These are phyloP conservation scores for Barnettozyma hawaiiensis DNA, from an alignment of 1,139 yeast species.

Conservation along the genomic window DNA sequence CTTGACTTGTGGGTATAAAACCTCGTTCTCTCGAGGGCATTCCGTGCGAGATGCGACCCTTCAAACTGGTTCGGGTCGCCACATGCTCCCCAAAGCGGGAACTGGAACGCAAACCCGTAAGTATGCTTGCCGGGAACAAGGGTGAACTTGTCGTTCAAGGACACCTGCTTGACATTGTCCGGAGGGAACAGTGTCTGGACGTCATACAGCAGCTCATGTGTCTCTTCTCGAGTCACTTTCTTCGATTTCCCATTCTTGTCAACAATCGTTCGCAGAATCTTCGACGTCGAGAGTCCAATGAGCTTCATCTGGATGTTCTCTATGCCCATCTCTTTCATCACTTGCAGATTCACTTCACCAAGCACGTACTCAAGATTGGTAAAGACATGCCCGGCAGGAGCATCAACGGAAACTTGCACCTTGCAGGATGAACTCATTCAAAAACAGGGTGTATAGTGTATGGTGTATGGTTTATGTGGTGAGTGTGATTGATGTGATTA, in stretches of 20 bases:
- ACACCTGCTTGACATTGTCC: slow-evolving; percentile 42
- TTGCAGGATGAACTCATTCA: slow-evolving; percentile 5
- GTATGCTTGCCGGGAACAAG: slow-evolving; percentile 54
- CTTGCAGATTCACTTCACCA: slow-evolving; percentile 15
- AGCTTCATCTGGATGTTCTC: slow-evolving; percentile 52
- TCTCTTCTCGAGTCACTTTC: slow-evolving; percentile 17
- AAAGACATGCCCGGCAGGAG: not conserved
- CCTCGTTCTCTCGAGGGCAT: slow-evolving; percentile 16
- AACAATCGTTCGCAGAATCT: slow-evolving; percentile 11
- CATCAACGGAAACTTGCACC: not conserved
- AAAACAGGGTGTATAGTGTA: too few relatives aligned
- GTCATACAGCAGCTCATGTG: slow-evolving; percentile 53
- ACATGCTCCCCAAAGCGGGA: slow-evolving; percentile 51
- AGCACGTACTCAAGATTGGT: slow-evolving; percentile 12
- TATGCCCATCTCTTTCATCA: slow-evolving; percentile 37
- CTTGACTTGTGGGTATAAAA: slow-evolving; percentile 37
- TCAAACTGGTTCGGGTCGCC: slow-evolving; percentile 26
- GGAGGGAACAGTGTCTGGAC: slow-evolving; percentile 59
- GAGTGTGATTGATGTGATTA: too few relatives aligned
- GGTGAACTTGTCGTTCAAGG: slow-evolving; percentile 49
- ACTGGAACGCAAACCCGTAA: slow-evolving; percentile 50
- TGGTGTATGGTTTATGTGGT: too few relatives aligned
- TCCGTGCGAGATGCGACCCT: slow-evolving; percentile 7
- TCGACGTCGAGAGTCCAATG: slow-evolving; percentile 48
- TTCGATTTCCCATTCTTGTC: slow-evolving; percentile 12